Base-by-base conservation (phyloP, 108 stramenopile species). In the Skeletonema tropicum region DNA sequence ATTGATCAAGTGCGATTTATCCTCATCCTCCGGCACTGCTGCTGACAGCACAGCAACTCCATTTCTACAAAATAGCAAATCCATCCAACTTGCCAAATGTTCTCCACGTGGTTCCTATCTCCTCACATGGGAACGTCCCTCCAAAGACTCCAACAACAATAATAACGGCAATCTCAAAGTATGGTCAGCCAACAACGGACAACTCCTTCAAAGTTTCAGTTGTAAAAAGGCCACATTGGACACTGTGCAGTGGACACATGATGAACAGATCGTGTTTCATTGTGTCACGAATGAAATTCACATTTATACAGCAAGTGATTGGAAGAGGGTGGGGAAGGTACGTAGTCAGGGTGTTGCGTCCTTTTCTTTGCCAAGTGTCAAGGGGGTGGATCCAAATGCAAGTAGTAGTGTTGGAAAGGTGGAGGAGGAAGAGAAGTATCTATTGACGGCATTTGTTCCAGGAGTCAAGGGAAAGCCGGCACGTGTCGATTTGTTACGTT, bases 391-490 rank as follows among this genome's bases (percentile, higher is more conserved):
- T 13, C 11, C 59, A 29, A 70, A 62, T 42, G 61, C 41, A 19
- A 69, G 9, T 38, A 36, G 35, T 25, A 30, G 1, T 41, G 69
- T 36, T 59, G 70, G 0, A 66, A 64, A 12, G 73, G 75, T 29
- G 21, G 55, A 12, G 60, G 29, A 63, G 71, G 10, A 71, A 0
- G 21, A 25, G 2, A 72, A 64, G 25, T 89, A 89, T 62, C 63
- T 90, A 2, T 81, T 97, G 7, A 95, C 93, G 1, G 73, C 89
- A 14, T 98, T 98, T 82, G 69, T 85, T 17, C 90, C 94, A 14
- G 94, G 88, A 73, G 73, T 75, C 66, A 97, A 96, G 71, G 95
- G 95, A 39, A 97, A 94, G 66, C 98, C 98, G 0, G 90, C 94
- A 1, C 79, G 87, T 52, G 85, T 89, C 6, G 82, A 88, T 25